These are phyloP conservation scores for Nidula microcarpa DNA, from an alignment of 768 basidiomycete genomes.

Conservation along the genomic window DNA sequence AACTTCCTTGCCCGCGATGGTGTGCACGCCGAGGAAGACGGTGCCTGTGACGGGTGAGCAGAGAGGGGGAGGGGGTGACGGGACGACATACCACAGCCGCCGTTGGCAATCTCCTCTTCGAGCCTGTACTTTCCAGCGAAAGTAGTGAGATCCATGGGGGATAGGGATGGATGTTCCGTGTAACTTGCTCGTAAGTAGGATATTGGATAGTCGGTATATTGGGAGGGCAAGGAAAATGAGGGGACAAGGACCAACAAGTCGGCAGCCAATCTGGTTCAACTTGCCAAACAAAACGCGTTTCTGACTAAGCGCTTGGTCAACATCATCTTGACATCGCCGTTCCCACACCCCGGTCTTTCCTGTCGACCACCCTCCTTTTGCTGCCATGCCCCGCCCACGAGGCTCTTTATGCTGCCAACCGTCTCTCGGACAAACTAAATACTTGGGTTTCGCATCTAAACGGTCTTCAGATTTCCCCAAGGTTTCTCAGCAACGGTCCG, in stretches of 20 bases:
- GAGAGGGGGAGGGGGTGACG: slow-evolving; percentile 1
- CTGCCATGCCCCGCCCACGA: too few relatives aligned
- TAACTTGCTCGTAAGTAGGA: neutral
- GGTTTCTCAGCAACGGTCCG: too few relatives aligned
- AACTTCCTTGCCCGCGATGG: slow-evolving; percentile 78
- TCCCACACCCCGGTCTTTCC: too few relatives aligned
- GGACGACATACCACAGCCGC: slow-evolving; percentile 61
- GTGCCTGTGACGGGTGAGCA: slow-evolving; percentile 44
- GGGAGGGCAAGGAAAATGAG: neutral
- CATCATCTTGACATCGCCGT: too few relatives aligned
- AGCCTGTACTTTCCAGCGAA: slow-evolving; percentile 78
- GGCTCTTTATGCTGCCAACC: too few relatives aligned
- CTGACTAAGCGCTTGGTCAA: neutral
- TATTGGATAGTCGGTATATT: slow-evolving; percentile 1
- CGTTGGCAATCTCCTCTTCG: slow-evolving; percentile 78
- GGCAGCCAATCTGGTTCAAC: neutral
- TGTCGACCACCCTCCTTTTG: too few relatives aligned
- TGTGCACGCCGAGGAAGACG: slow-evolving; percentile 77
- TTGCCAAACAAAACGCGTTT: neutral
- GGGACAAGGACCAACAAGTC: neutral
- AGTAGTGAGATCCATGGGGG: slow-evolving; percentile 26
- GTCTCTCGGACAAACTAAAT: too few relatives aligned
- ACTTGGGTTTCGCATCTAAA: too few relatives aligned
- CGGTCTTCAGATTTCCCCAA: too few relatives aligned
- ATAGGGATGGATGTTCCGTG: neutral